Conservation (phyloP, 2,329 filamentous ascomycete genomes). For the Pleochaeta shiraiana region DNA sequence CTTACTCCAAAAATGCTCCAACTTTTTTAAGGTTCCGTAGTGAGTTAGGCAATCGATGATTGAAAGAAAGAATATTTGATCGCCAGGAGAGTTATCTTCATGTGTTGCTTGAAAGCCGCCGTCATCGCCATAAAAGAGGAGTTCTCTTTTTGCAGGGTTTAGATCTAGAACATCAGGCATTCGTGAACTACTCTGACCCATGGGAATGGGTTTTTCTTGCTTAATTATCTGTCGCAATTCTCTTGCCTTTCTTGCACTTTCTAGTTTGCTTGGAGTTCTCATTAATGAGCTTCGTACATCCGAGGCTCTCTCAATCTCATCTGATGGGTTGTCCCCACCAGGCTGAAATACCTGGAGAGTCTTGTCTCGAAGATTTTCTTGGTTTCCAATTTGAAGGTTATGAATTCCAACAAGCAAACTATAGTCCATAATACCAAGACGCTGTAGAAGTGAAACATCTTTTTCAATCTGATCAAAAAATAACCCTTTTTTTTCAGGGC, state of each 20-base stretch:
- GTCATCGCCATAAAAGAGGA: conserved; percentile 84
- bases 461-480: conserved; percentile 78
- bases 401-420: conserved; percentile 89
- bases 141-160: conserved; percentile 42
- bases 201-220: conserved; percentile 78
- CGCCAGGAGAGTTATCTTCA: conserved; percentile 61
- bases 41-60: conserved; percentile 98
- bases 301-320: conserved; percentile 24
- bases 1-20: conserved; percentile 76
- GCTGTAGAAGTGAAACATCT: conserved; percentile 72
- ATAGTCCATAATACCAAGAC: conserved; percentile 95
- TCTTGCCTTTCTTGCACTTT: conserved; percentile 74
- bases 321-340: conserved; percentile 40
- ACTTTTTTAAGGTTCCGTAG: conserved; percentile 83
- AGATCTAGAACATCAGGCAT: conserved; percentile 83
- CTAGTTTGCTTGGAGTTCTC: conserved; percentile 81
- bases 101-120: conserved; percentile 87
- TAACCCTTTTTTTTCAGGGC: conserved; percentile 64
- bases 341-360: conserved; percentile 89
- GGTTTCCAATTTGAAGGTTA: conserved; percentile 73
- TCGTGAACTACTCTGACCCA: conserved; percentile 58
- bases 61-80: conserved; percentile 93
- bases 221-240: conserved; percentile 87
- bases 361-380: conserved; percentile 78
- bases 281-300: conserved; percentile 37